Evolutionary conservation across 176 grass and related monocot genomes (phyloP), one percentile per base, ranked within the genome.

Genomic region (Musa troglodytarum): DNA sequence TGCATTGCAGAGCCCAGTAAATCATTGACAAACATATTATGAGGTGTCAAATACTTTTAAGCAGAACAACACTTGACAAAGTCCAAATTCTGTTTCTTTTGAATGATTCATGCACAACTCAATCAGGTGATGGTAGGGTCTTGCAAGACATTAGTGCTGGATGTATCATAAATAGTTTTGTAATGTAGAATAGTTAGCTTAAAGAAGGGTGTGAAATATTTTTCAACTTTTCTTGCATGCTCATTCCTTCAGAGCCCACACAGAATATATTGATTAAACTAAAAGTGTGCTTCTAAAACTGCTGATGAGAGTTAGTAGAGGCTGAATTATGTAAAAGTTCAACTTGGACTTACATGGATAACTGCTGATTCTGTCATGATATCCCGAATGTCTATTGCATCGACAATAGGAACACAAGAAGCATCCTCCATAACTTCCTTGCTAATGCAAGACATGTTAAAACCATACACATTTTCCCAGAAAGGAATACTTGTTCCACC

Each of bases 391-490:
- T 78, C 69, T 15, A 98, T 23, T 65, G 77, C 50, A 84, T 98
- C 95, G 61, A 98, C 86, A 25, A 98, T 79, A 59, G 95, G 90
- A 82, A 84, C 77, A 73, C 53, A 64, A 71, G 84, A 78, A 49
- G 88, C 87, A 87, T 72, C 82, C 78, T 69, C 79, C 72, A 79
- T 79, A 74, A 93, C 83, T 84, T 98, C 86, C 74, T 93, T 86
- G 22, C 95, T 84, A 66, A 98, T 85, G 81, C 72, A 98, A 58
- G 95, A 98, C 95, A 98, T 98, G 52, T 98, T 81, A 72, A 98
- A 93, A 81, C 88, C 86, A 65, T 93, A 98, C 1, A 98, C 88
- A 65, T 98, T 82, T 78, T 98, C 95, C 95, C 95, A 98, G 85
- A 98, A 98, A 63, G 84, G 86, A 68, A 91, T 72, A 75, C 90